Evolutionary conservation across 108 stramenopile species (phyloP), one percentile per base, ranked within the genome.

Genomic region (Cyclotella sp.): DNA sequence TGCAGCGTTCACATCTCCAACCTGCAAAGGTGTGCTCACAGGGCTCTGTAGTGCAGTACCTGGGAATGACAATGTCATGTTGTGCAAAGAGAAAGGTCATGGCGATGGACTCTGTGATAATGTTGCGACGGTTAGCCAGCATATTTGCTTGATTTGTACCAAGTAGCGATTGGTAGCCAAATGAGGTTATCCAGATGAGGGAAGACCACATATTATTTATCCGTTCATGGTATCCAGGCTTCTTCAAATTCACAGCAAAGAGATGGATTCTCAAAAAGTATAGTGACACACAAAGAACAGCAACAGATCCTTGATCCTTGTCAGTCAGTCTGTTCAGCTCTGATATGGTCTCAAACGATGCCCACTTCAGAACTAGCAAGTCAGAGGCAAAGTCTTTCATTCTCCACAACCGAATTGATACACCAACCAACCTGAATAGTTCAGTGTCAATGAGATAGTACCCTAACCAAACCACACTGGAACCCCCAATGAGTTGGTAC

Each of bases 361-460:
- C 69, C 34, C 14, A 43, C 22, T 27, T 54, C 5, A 70, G 69
- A 9, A 70, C 52, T 9, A 52, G 52, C 52, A 70, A 34, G 21
- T 70, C 69, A 16, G 69, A 70, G 6, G 69, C 69, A 70, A 58
- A 70, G 69, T 70, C 69, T 21, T 70, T 70, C 7, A 70, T 22
- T 9, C 52, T 9, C 69, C 69, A 70, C 26, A 70, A 41, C 5
- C 12, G 16, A 5, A 40, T 26, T 9, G 10, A 5, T 5, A 70
- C 69, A 24, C 69, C 52, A 26, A 21, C 49, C 8, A 70, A 24
- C 52, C 21, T 6, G 40, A 70, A 19, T 18, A n/a, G n/a, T n/a
- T n/a, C n/a, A n/a, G n/a, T n/a, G n/a, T n/a, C n/a, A n/a, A n/a
- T n/a, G n/a, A n/a, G n/a, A n/a, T n/a, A 70, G 39, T 24, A 24